A percentile compares a stretch with the other conserved stretches of the same genome.
phyloP scores from a whole-genome alignment of 2,329 filamentous ascomycete genomes.

The Helminthosporium solani region DNA sequence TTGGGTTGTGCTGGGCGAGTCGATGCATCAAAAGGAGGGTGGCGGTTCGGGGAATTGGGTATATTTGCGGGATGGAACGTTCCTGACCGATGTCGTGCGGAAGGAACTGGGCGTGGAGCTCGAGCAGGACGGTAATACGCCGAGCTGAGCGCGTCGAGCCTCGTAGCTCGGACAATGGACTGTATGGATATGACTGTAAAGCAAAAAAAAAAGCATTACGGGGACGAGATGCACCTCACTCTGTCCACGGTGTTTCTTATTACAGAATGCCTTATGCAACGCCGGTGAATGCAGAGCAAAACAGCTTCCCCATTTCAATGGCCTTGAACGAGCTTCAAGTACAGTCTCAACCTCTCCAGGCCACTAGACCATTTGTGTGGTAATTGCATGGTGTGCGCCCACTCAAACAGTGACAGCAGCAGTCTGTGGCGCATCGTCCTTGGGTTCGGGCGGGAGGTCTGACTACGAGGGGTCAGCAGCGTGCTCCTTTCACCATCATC shows the following conservation, averaged over 20 bases:
- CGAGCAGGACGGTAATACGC: constrained; percentile 32
- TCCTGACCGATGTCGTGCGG: constrained; percentile 69
- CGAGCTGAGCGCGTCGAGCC: constrained; percentile 18
- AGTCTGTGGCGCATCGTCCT: constrained; percentile 23
- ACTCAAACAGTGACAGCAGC: constrained; percentile 27
- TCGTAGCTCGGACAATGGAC: not conserved
- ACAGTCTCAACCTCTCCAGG: not conserved
- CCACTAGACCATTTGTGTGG: constrained; percentile 2
- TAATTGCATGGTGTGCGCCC: not conserved
- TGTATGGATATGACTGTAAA: constrained; percentile 1
- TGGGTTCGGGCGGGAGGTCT: constrained; percentile 31
- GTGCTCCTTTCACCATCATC: not conserved
- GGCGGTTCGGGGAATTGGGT: constrained; percentile 77
- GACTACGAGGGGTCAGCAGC: constrained; percentile 22
- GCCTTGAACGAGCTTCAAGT: no score
- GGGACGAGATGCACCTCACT: not conserved
- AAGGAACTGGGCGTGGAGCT: constrained; percentile 71
- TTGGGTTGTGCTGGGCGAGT: constrained; percentile 74
- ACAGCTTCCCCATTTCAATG: no score
- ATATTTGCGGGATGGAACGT: constrained; percentile 80
- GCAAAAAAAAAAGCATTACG: not conserved
- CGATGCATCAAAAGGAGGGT: constrained; percentile 76
- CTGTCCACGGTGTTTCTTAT: not conserved
- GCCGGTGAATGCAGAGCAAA: constrained; percentile 19
- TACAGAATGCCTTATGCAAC: constrained; percentile 7